Base-by-base conservation (phyloP, 805 yeast species). In the Ogataea henricii region DNA sequence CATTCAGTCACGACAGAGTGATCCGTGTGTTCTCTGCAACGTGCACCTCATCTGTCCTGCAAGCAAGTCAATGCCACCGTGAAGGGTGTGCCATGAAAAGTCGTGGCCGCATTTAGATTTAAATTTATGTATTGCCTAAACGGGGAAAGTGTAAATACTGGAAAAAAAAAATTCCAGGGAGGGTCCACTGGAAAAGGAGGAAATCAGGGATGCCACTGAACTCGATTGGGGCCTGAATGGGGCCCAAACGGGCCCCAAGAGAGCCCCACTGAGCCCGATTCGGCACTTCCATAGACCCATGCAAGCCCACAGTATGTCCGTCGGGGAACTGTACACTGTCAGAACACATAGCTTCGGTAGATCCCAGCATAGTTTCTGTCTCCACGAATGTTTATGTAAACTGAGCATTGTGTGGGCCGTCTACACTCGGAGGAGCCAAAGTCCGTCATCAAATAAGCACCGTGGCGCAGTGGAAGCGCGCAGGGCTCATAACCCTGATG, bases 401-500 rank as follows among this genome's bases (percentile, higher is more conserved):
- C 25, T 22, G 8, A 8, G 6, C 6, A 6, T 22, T 22, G 8
- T 22, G 25, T 6, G 25, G 25, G 6, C 25, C 25, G n/a, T 25
- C 27, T 25, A 25, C 9, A 25, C 10, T 10, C 10, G 7, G 9
- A 8, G 27, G 7, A 7, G 9, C 27, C 27, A 27, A 30, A 7
- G 18, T 23, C 33, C 27, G 32, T 22, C 2, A 30, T 5, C 17
- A 30, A 30, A 8, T 3, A 30, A 86, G 94, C 94, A 90, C 86
- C 86, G 90, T 87, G 92, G 92, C 92, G 94, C 92, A 87, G 94
- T 84, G 94, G 95, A 86, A 87, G 92, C 94, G 94, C 92, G 92
- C 92, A 85, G 94, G 94, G 95, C 95, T 87, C 95, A 87, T 87
- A 87, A 87, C 95, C 92, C 94, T 86, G 92, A 87, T 84, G 92